These are phyloP conservation scores for Breviolum minutum DNA, from an alignment of 73 alveolate genomes.

Conservation along the genomic window DNA sequence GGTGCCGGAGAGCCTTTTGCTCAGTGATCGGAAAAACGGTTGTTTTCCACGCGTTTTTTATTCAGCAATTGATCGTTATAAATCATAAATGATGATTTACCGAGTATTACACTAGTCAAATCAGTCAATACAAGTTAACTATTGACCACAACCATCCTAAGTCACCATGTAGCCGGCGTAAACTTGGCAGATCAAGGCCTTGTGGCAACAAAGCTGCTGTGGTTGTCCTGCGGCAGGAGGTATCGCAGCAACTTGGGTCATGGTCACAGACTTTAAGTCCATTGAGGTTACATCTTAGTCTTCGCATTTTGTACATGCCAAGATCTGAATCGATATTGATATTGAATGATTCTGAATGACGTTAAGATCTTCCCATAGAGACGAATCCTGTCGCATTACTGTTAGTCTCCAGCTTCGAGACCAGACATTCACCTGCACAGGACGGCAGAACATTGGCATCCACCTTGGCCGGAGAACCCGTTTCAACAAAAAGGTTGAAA, in stretches of 20 bases:
- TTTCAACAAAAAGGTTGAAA: neutral
- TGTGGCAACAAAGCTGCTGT: slow-evolving; percentile 80
- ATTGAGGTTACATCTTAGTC: neutral
- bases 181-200: slow-evolving; percentile 6
- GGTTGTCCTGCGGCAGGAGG: slow-evolving; percentile 62
- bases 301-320: no score
- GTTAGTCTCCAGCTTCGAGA: neutral
- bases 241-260: neutral
- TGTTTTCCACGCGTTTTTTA: neutral
- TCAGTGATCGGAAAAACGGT: neutral
- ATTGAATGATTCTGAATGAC: no score
- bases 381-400: neutral
- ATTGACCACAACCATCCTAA: no score
- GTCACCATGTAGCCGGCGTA: no score
- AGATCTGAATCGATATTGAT: no score
- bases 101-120: no score
- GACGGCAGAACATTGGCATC: slow-evolving; percentile 45
- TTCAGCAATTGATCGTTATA: no score
- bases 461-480: neutral
- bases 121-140: no score
- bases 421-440: no score
- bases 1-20: slow-evolving; percentile 64
- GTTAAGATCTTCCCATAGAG: no score
- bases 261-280: neutral
- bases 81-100: no score